phyloP scores from a whole-genome alignment of 345 rosid species.

The Boechera divaricarpa region DNA sequence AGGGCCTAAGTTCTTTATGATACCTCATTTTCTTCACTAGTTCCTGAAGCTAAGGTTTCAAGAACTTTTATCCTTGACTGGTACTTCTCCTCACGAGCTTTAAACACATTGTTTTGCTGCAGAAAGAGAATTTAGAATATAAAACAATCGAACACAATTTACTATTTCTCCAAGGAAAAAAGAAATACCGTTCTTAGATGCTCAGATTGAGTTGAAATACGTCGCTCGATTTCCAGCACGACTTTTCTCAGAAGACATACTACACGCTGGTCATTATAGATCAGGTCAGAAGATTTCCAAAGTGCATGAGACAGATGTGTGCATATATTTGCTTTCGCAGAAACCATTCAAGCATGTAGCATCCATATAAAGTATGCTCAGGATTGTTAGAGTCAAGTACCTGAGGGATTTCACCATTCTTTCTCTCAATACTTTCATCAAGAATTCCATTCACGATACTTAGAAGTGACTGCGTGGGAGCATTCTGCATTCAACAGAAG shows the following conservation, averaged over 20 bases:
- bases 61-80: constrained; percentile 85
- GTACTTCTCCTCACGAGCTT: constrained; percentile 90
- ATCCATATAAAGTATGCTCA: background rate
- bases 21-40: constrained; percentile 77
- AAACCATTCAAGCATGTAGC: constrained; percentile 14
- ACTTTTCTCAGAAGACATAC: constrained; percentile 79
- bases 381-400: constrained; percentile 50
- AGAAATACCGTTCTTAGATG: constrained; percentile 80
- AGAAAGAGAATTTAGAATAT: constrained; percentile 28
- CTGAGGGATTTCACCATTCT: constrained; percentile 77
- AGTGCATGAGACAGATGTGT: constrained; percentile 7
- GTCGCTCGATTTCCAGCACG: constrained; percentile 92
- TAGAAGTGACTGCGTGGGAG: constrained; percentile 90
- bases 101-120: constrained; percentile 95
- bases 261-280: constrained; percentile 66
- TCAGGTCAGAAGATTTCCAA: constrained; percentile 20
- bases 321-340: constrained; percentile 54
- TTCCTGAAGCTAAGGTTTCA: constrained; percentile 86
- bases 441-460: constrained; percentile 85
- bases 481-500: constrained; percentile 62
- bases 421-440: constrained; percentile 80
- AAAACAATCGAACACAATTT: background rate
- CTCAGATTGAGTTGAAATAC: constrained; percentile 94
- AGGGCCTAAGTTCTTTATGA: constrained; percentile 15
- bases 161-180: background rate